Evolutionary conservation across 2,329 filamentous ascomycete species (phyloP), one percentile per base, ranked within the genome.

Genomic region (Reticulascus tulasneorum): DNA sequence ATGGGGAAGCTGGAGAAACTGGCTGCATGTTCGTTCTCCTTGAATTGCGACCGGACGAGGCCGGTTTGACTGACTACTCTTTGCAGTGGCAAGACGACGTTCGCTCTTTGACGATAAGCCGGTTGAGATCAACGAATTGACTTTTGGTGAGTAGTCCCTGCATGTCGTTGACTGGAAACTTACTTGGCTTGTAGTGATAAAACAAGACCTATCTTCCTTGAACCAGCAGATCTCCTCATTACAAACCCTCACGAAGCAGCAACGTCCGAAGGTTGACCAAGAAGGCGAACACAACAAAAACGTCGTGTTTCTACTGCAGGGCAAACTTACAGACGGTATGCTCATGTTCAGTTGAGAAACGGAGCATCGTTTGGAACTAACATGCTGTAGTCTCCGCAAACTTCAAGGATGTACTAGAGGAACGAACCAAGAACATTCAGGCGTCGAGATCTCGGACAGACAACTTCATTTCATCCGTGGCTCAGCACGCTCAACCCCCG

Each of bases 261-360:
- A 90, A 60, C 84, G 91, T 51, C 84, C 86, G 27, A 76, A 71
- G 48, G 71, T 66, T 46, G 79, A 77, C 49, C 90, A 96, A 56
- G 88, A 95, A 62, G 89, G 89, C 50, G 90, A 97, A 58, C 94
- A 98, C 67, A 95, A 94, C 70, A 94, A 95, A 64, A 96, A 97
- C 56, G 93, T 97, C 21, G 86, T 96, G 4, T 82, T 94, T 44
- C 74, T 97, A 56, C 69, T 97, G 13, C 89, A 96, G 63, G 87
- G 88, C 44, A 93, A 93, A 56, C 71, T 97, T 25, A 91, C 89
- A 24, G 89, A 95, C 54, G 44, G n/a, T n/a, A n/a, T n/a, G n/a
- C n/a, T n/a, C n/a, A n/a, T n/a, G n/a, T n/a, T n/a, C n/a, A n/a
- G n/a, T n/a, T n/a, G n/a, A n/a, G n/a, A n/a, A n/a, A n/a, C n/a